Base-by-base conservation (phyloP, 192 early-diverging fungal genomes). In the Geranomyces michiganensis region DNA sequence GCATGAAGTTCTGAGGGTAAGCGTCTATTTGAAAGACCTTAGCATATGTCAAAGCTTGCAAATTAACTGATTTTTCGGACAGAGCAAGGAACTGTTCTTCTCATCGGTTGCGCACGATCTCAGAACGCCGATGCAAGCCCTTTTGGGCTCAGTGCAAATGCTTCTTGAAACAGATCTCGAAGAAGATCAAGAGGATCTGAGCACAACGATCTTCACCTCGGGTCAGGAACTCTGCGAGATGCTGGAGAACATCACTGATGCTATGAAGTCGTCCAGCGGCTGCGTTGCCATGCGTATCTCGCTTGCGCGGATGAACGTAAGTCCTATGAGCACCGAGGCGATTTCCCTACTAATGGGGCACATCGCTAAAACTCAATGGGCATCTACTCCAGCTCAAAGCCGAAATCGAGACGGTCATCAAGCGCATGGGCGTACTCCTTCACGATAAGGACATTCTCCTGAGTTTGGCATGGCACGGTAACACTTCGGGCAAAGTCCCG, bases 191-290 rank as follows among this genome's bases (percentile, higher is more conserved):
- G 44, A 21, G 14, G 62, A 64, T 45, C 30, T 45, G 36, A 29
- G 17, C 13, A n/a, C 17, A 36, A 64, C 62, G 14, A 64, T 64
- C 62, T 30, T 64, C 4, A 26, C 36, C 1, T 41, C 62, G 10
- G 62, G 62, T 4, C 19, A 17, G 14, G 62, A 64, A 22, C 62
- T 64, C 5, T 64, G 62, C 36, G 19, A 21, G 31, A 64, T 64
- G 62, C 36, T 64, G 41, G 62, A 64, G 10, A 64, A 64, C 43
- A 64, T 64, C 62, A 46, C 41, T 7, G 62, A 64, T 29, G 62
- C 62, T 19, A 45, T 64, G 21, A 36, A 45, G 17, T 64, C 43
- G 21, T 27, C 17, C 13, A n/a, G 22, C 21, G 44, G 21, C 21
- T 45, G 36, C 10, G 36, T 41, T 7, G 36, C 36, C 5, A 41